Percentiles rank a stretch among this genome's conserved stretches.
Conservation (phyloP, 2,329 filamentous ascomycete genomes). For the Fonsecaea pedrosoi region DNA sequence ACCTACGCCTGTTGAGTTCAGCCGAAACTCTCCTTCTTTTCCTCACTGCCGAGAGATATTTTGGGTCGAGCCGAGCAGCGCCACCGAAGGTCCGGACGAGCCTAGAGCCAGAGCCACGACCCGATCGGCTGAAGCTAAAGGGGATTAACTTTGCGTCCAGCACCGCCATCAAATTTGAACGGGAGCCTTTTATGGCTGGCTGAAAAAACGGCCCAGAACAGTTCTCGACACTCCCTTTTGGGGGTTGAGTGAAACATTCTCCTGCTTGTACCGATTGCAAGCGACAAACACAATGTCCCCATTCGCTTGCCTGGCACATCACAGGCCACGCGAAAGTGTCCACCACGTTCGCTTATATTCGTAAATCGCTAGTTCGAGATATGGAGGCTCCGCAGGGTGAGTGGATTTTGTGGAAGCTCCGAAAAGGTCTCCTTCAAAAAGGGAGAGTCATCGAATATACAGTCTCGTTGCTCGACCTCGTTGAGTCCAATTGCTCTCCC, state of each 20-base stretch:
- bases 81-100: conserved; percentile 10
- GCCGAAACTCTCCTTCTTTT: neutral
- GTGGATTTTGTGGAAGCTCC: neutral
- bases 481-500: neutral
- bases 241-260: neutral
- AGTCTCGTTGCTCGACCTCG: neutral
- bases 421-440: neutral
- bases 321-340: neutral
- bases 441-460: neutral
- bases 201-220: neutral
- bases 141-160: neutral
- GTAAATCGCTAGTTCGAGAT: neutral
- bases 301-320: neutral
- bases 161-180: neutral
- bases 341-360: neutral
- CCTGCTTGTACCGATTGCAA: neutral
- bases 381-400: neutral
- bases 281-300: neutral
- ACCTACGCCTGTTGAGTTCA: no score
- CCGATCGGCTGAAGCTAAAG: conserved; percentile 10
- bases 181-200: neutral
- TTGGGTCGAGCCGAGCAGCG: neutral
- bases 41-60: neutral
- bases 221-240: neutral
- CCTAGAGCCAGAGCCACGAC: conserved; percentile 4